phyloP scores from a whole-genome alignment of 2,329 filamentous ascomycete species.

The Calcarisporium arbuscula region DNA sequence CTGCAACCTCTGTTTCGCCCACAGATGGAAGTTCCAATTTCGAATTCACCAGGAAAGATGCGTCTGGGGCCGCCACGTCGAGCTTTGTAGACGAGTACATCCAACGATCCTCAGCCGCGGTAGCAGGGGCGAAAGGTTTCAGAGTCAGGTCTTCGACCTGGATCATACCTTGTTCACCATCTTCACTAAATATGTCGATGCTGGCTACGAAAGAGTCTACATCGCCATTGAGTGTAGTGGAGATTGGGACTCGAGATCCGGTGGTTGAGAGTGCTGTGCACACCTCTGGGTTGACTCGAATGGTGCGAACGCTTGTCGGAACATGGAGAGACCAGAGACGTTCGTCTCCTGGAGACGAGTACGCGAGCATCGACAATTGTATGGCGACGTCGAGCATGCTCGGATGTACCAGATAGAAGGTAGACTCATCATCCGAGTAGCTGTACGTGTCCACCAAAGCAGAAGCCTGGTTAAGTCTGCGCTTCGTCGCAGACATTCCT shows the following conservation, averaged over 20 bases:
- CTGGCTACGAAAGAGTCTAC: conserved; percentile 4
- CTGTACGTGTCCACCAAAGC: too few relatives aligned
- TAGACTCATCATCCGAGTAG: background rate
- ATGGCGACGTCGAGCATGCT: conserved; percentile 23
- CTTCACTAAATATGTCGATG: conserved; percentile 11
- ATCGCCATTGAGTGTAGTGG: background rate
- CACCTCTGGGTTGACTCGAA: conserved; percentile 12
- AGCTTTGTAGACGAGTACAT: conserved; percentile 14
- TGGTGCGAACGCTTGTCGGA: conserved; percentile 17
- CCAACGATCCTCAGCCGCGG: conserved; percentile 11
- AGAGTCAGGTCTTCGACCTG: conserved; percentile 14
- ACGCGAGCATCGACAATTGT: conserved; percentile 23
- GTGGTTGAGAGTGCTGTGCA: conserved; percentile 1
- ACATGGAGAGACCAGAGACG: conserved; percentile 22
- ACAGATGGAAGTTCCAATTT: background rate
- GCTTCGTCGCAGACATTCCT: conserved; percentile 8
- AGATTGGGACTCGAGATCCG: background rate
- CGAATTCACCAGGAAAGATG: background rate
- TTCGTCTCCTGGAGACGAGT: conserved; percentile 20
- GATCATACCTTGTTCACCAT: conserved; percentile 6
- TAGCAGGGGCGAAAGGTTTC: conserved; percentile 12
- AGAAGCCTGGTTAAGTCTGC: conserved; percentile 8
- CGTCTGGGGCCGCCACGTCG: conserved; percentile 8
- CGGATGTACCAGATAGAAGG: conserved; percentile 21
- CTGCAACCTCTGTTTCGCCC: conserved; percentile 10